These are phyloP conservation scores for Ustilago nuda DNA, from an alignment of 1,284 basidiomycete species.

Conservation along the genomic window DNA sequence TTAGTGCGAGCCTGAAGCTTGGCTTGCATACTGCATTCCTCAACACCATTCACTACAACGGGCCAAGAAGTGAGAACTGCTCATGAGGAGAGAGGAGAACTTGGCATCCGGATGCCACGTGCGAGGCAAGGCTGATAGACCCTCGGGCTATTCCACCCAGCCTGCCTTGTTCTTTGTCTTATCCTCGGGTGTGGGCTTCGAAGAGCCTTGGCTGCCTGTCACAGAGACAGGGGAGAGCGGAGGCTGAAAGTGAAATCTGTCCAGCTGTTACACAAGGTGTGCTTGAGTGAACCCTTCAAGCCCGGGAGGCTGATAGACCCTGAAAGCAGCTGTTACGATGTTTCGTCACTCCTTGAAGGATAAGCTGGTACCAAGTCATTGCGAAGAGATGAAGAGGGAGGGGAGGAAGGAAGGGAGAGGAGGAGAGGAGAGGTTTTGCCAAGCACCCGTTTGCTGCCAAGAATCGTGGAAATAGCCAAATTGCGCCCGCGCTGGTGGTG, in stretches of 20 bases:
- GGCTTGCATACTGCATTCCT: neutral
- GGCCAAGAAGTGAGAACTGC: neutral
- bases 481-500: neutral
- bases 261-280: neutral
- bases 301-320: neutral
- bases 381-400: neutral
- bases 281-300: neutral
- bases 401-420: neutral
- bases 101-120: too few relatives aligned
- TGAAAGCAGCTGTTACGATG: conserved; percentile 5
- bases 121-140: neutral
- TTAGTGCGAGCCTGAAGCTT: neutral
- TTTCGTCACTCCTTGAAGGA: neutral
- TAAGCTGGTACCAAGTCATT: neutral
- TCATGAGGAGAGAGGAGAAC: neutral
- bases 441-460: conserved; percentile 1
- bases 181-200: neutral
- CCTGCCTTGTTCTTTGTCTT: too few relatives aligned
- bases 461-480: neutral
- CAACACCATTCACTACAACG: neutral
- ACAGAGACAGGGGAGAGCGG: conserved; percentile 1
- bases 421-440: neutral
- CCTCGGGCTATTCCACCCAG: neutral
- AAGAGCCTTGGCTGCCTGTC: neutral
- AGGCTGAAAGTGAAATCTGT: neutral